Conservation (phyloP, 1,139 yeast genomes). For the Pneumocystis sp. region DNA sequence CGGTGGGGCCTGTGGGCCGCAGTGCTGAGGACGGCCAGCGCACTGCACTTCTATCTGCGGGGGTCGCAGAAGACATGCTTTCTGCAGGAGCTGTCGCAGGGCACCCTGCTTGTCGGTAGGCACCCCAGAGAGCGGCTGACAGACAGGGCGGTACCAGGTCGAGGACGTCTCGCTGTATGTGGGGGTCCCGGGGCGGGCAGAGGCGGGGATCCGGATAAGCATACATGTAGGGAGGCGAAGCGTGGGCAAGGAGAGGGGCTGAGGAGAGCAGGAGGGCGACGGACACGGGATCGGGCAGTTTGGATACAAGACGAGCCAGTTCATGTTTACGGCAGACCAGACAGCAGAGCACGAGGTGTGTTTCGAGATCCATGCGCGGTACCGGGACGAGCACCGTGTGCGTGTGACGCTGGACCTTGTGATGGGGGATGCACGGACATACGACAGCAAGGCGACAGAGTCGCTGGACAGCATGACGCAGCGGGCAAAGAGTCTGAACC, state of each 20-base stretch:
- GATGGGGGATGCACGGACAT: not conserved
- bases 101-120: not conserved
- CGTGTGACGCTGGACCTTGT: not conserved
- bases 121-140: too few species aligned
- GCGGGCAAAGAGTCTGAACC: not conserved
- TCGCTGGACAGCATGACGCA: not conserved
- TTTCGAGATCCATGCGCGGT: not conserved
- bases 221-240: not conserved
- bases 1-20: too few species aligned
- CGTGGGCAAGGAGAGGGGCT: too few species aligned
- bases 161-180: not conserved
- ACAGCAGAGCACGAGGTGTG: not conserved
- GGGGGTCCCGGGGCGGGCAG: not conserved
- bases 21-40: too few species aligned
- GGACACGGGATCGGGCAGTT: not conserved
- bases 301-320: not conserved
- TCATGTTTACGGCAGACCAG: not conserved
- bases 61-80: not conserved
- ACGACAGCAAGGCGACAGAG: not conserved
- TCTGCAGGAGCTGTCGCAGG: not conserved
- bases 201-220: not conserved
- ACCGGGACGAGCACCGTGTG: not conserved
- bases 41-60: constrained; percentile 11
- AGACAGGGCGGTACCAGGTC: not conserved
- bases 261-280: not conserved